Evolutionary conservation across 2,329 filamentous ascomycete species (phyloP), one percentile per base, ranked within the genome.

Genomic region (Monosporascus sp.): DNA sequence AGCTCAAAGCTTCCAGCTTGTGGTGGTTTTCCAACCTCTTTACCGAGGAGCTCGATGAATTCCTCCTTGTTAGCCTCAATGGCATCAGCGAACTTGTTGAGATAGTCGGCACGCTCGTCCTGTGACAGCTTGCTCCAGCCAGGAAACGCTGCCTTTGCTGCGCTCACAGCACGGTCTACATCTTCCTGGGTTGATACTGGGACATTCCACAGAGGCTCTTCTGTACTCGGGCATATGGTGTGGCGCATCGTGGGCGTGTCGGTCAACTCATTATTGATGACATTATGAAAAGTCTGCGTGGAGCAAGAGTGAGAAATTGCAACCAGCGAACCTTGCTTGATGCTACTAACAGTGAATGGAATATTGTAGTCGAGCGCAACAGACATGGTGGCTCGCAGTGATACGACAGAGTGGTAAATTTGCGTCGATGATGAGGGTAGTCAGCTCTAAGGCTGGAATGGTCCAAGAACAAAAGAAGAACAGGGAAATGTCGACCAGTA

Each of bases 171-270:
- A 36, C 68, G 68, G 54, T 81, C 72, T 46, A 80, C 65, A 57
- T 81, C 77, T 49, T 71, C 60, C 47, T 70, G 68, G 9, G 70
- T 75, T 0, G 72, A 72, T 44, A 80, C 67, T 0, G 77, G 78
- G 2, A 79, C 75, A 18, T 74, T 71, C 49, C 74, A 74, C 39
- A 78, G 75, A 38, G 74, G 69, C 54, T 76, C 63, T 35, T 70
- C 67, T 22, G 72, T 79, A n/a, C 75, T 67, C 0, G 78, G 78
- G 62, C 79, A 77, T 60, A 78, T 69, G 37, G 73, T 71, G 59
- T 74, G 72, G 48, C 75, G 72, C 8, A 72, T 77, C 47, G 72
- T 60, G 14, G 70, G 54, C 1, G 75, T 77, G n/a, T 72, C 62
- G 17, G 65, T 67, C 56, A 75, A 65, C 65, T 78, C 67, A 54